Base-by-base conservation (phyloP, 2,329 filamentous ascomycete species). In the Aspergillus intermedius region DNA sequence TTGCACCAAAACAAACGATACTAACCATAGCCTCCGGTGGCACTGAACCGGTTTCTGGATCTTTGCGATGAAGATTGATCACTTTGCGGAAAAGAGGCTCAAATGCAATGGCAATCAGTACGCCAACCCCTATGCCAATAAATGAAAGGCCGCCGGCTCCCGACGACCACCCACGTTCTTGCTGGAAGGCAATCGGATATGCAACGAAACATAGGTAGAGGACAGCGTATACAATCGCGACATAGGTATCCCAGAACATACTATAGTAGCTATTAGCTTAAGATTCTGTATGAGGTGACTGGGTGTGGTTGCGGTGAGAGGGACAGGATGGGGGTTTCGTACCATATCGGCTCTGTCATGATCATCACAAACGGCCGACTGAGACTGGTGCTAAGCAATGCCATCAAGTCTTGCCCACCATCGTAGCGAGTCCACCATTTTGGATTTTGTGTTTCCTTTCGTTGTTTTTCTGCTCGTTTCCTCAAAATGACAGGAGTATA, bases 121-220 rank as follows among this genome's bases (percentile, higher is more conserved):
- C 70, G 28, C 80, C 80, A 17, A 79, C 66, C 2, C 79, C 79
- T 37, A 83, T 81, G 10, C 87, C 89, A 5, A 84, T 60, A 64
- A 93, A 95, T 0, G 88, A 79, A 5, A 95, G 78, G 0, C 90
- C 89, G 0, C 82, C 80, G 35, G 85, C 70, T 0, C 86, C 82
- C 0, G 83, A 74, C 1, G 76, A 76, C 88, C 88, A 95, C 47
- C 87, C 87, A 10, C 90, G 83, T 47, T 79, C 65, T 44, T 84
- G 73, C 6, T 77, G 75, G 66, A 91, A 94, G 44, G 93, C 84
- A 49, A 93, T 84, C 0, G 89, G 89, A 64, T 93, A 93, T 8
- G 87, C 87, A 12, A 94, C 84, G 70, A 95, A 95, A 67, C 87
- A 91, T 19, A 95, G 80, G 59, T 91, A 91, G 3, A 95, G 74